A percentile compares a stretch with the other conserved stretches of the same genome.
Evolutionary conservation across 2,329 filamentous ascomycete genomes (phyloP).

Genomic region (Aspergillus neoniger): DNA sequence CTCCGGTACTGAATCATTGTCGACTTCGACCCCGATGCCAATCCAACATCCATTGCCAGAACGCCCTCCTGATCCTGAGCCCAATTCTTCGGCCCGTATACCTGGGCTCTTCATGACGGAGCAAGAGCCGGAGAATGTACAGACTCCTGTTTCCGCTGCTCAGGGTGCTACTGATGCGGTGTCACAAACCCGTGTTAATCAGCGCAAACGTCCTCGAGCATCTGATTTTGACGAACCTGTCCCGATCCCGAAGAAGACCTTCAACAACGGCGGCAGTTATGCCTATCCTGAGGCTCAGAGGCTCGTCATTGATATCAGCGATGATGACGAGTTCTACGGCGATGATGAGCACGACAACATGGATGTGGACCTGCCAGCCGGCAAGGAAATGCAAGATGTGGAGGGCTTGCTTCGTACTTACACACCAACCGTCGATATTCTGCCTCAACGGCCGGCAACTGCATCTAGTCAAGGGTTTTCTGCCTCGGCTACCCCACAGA

Average conservation of each 20-base stretch:
- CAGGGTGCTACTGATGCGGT: conserved; percentile 23
- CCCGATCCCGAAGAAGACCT: conserved; percentile 59
- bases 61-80: conserved; percentile 37
- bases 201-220: conserved; percentile 64
- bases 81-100: conserved; percentile 42
- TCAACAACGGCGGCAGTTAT: conserved; percentile 54
- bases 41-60: conserved; percentile 42
- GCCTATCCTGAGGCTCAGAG: conserved; percentile 52
- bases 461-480: conserved; percentile 45
- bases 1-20: conserved; percentile 1
- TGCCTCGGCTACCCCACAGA: conserved; percentile 39
- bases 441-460: conserved; percentile 42
- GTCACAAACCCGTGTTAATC: conserved; percentile 26
- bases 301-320: conserved; percentile 83
- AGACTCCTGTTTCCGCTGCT: conserved; percentile 12
- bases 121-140: conserved; percentile 13
- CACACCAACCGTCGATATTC: conserved; percentile 48
- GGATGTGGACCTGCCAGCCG: conserved; percentile 33
- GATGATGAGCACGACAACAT: conserved; percentile 34
- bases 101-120: conserved; percentile 56
- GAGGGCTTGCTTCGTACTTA: conserved; percentile 44
- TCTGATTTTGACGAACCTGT: conserved; percentile 68
- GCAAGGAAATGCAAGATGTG: conserved; percentile 24
- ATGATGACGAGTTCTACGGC: conserved; percentile 62
- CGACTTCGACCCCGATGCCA: conserved; percentile 12